Conservation (phyloP, 108 stramenopile species). For the Nitzschia sp. region DNA sequence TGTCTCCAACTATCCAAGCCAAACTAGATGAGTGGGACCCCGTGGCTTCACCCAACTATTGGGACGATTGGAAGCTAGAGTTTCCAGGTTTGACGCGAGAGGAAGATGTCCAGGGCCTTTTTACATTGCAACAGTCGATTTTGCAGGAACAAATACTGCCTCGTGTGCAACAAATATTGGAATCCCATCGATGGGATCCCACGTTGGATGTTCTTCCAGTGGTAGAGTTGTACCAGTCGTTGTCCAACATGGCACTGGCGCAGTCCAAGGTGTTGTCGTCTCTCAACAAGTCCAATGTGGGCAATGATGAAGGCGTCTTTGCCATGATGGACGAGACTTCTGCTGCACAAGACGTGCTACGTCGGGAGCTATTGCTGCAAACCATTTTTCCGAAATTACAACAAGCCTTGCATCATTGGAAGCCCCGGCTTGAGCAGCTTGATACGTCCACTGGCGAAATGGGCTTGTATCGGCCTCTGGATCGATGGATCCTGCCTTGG, state of each 20-base stretch:
- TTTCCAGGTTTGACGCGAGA: neutral
- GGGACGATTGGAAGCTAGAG: neutral
- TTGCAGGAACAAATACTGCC: slow-evolving; percentile 58
- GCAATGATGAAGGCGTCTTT: slow-evolving; percentile 8
- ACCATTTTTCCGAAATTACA: slow-evolving; percentile 55
- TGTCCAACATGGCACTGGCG: slow-evolving; percentile 15
- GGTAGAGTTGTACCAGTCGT: slow-evolving; percentile 57
- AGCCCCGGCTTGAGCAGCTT: slow-evolving; percentile 20
- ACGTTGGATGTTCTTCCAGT: slow-evolving; percentile 43
- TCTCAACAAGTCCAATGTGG: neutral
- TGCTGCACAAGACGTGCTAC: slow-evolving; percentile 16
- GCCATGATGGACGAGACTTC: neutral
- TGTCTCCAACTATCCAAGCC: slow-evolving; percentile 52
- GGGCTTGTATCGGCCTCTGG: slow-evolving; percentile 41
- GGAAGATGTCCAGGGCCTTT: slow-evolving; percentile 18
- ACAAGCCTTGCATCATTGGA: slow-evolving; percentile 52
- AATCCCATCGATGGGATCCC: slow-evolving; percentile 75
- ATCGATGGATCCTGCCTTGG: slow-evolving; percentile 83
- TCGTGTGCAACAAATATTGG: slow-evolving; percentile 49
- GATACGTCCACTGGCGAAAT: neutral
- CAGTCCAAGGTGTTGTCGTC: neutral
- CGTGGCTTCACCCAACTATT: slow-evolving; percentile 7
- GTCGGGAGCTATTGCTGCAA: slow-evolving; percentile 26
- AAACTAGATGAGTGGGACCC: slow-evolving; percentile 57
- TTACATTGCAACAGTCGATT: slow-evolving; percentile 37